These are phyloP conservation scores for Guadua angustifolia DNA, from an alignment of 176 grass and related monocot genomes.

Conservation along the genomic window DNA sequence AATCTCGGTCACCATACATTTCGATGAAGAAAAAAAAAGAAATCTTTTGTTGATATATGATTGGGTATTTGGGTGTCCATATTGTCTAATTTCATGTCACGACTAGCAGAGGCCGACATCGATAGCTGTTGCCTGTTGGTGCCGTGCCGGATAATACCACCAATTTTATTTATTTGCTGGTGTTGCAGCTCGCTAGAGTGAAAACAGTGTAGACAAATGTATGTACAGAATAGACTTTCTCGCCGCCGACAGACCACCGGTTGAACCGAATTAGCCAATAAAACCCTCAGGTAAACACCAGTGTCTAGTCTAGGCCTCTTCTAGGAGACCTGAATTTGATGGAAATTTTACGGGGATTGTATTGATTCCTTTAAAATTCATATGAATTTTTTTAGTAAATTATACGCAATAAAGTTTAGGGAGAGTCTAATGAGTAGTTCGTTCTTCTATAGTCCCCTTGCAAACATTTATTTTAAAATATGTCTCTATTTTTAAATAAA, in stretches of 20 bases:
- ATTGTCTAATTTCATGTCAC: not conserved
- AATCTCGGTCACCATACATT: not conserved
- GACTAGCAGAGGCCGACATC: no score
- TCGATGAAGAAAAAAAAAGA: not conserved
- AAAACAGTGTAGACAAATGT: not conserved
- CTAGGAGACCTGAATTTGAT: not conserved
- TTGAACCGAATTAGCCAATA: not conserved
- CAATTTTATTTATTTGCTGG: not conserved
- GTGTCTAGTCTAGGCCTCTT: not conserved
- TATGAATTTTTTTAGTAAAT: not conserved
- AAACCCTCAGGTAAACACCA: no score
- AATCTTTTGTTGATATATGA: not conserved
- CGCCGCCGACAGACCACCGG: not conserved
- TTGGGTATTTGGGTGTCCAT: not conserved
- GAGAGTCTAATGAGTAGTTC: not conserved
- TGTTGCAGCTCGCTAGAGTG: not conserved
- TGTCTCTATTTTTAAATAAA: no score
- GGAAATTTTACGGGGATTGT: not conserved
- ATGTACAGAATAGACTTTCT: not conserved
- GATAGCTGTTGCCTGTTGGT: not conserved
- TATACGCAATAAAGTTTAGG: not conserved
- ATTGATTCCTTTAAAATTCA: not conserved
- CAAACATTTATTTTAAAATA: no score
- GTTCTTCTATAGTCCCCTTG: no score
- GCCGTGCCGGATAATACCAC: conserved; percentile 3